Conservation (phyloP, 192 early-diverging fungal genomes). For the Cetraspora pellucida region DNA sequence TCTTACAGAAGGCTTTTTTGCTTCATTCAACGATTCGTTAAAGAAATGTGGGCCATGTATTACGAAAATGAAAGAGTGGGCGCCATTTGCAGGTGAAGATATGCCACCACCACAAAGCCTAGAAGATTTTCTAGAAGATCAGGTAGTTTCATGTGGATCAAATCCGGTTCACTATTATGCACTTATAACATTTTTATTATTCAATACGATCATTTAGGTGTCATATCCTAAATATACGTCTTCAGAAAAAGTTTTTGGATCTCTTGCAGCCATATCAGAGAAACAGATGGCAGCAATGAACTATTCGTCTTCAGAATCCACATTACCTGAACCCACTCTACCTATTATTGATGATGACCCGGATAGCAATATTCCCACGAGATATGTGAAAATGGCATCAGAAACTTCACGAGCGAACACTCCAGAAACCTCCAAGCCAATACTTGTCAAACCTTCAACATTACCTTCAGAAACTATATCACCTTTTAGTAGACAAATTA, state of each 20-base stretch:
- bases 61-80: conserved; percentile 51
- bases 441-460: neutral
- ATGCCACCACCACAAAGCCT: conserved; percentile 41
- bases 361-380: neutral
- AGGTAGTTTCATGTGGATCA: neutral
- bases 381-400: neutral
- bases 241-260: neutral
- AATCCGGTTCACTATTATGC: neutral
- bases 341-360: neutral
- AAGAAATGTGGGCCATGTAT: conserved; percentile 46
- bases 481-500: neutral
- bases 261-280: conserved; percentile 8
- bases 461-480: neutral
- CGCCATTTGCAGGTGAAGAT: conserved; percentile 43
- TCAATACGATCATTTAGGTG: neutral
- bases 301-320: neutral
- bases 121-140: conserved; percentile 14
- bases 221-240: neutral
- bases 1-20: conserved; percentile 42
- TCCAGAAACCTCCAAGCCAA: neutral
- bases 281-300: conserved; percentile 18
- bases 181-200: neutral
- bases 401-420: neutral
- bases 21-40: conserved; percentile 41
- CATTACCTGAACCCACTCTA: neutral